Conservation (phyloP, 2,329 filamentous ascomycete genomes). For the Aspergillus quadricinctus region DNA sequence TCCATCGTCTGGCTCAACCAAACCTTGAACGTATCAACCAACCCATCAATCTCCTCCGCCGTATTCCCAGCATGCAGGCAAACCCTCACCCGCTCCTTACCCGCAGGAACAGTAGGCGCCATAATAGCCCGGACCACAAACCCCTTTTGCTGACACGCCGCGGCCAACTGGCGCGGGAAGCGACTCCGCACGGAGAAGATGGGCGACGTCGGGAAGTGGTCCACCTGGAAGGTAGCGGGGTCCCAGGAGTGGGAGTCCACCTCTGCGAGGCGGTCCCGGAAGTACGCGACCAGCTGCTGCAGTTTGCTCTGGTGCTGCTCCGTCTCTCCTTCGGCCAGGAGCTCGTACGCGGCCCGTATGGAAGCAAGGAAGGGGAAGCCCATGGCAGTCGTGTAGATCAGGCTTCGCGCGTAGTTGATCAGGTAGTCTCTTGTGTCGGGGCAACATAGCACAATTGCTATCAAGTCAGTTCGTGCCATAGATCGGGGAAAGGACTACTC, state of each 20-base stretch:
- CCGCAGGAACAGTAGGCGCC: conserved; percentile 61
- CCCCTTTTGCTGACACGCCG: conserved; percentile 54
- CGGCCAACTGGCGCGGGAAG: conserved; percentile 55
- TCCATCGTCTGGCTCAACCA: conserved; percentile 41
- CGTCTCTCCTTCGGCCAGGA: conserved; percentile 50
- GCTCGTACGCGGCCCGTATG: conserved; percentile 55
- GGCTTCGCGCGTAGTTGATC: conserved; percentile 69
- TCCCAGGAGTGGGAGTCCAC: conserved; percentile 25
- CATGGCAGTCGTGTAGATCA: conserved; percentile 72
- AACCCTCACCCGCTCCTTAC: conserved; percentile 60
- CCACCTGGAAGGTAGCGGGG: conserved; percentile 33
- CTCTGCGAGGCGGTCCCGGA: conserved; percentile 42
- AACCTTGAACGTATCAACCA: conserved; percentile 46
- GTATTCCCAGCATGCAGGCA: conserved; percentile 67
- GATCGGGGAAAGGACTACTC: conserved; percentile 16
- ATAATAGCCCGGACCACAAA: conserved; percentile 64
- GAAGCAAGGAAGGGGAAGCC: conserved; percentile 57
- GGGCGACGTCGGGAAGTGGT: conserved; percentile 51
- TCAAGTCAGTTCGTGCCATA: not conserved
- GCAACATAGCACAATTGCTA: conserved; percentile 61
- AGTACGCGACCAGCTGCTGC: conserved; percentile 43
- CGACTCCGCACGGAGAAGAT: conserved; percentile 62
- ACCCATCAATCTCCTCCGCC: conserved; percentile 49
- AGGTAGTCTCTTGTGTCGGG: conserved; percentile 58
- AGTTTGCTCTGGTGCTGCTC: conserved; percentile 46